Evolutionary conservation across 1,139 yeast species (phyloP), one percentile per base, ranked within the genome.

Genomic region (Casaregolazyma lundiana): DNA sequence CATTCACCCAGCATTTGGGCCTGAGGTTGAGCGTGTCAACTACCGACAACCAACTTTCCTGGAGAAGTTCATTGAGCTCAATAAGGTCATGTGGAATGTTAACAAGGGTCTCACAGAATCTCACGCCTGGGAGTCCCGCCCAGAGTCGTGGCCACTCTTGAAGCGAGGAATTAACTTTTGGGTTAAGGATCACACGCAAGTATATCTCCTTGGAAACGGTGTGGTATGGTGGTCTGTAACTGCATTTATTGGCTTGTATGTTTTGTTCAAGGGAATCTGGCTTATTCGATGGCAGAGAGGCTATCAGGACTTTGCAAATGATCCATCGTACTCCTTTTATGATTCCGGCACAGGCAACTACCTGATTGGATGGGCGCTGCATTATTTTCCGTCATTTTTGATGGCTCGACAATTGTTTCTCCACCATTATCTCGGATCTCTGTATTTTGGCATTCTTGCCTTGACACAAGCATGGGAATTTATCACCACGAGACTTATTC

Each of bases 111-210:
- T 92, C 60, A 87, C 92, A 41, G 84, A 81, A 35, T 79, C 89
- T 55, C 98, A 94, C 65, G 72, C 76, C 56, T 92, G 85, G 81
- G 96, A 90, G 69, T 87, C 96, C 9, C 71, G 79, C 47, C 98
- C 99, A 46, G 72, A 72, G 49, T 77, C 88, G 35, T 94, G 99
- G 99, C 96, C 97, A 50, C 67, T 84, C 35, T 74, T 94, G 62
- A 68, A 75, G 52, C 83, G 97, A 67, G 98, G 98, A 65, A 92
- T 94, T 67, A 88, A 88, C 69, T 94, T 92, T 72, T 92, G 97
- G 97, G 82, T 77, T 55, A 74, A 76, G 59, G 80, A 85, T 51
- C 75, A 84, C 63, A 78, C 76, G 55, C 95, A 86, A 64, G 80
- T 92, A 38, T 94, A 92, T 65, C 75, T 94, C 53, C 64, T 92